phyloP scores from a whole-genome alignment of 805 yeast species.

The Kuraishia piskuri region DNA sequence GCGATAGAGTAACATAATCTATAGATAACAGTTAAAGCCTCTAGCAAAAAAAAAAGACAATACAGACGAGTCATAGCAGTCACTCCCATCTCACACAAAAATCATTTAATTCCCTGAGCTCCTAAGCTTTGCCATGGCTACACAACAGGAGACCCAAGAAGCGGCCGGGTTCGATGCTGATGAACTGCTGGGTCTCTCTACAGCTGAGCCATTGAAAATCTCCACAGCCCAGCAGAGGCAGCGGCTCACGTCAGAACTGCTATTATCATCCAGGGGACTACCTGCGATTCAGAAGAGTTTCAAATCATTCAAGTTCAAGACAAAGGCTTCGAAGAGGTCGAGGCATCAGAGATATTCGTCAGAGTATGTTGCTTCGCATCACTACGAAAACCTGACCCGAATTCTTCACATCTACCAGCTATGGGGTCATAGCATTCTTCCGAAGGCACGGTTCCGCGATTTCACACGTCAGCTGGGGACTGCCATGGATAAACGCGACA shows the following conservation, averaged over 20 bases:
- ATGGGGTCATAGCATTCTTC: slow-evolving; percentile 72
- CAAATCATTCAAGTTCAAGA: slow-evolving; percentile 23
- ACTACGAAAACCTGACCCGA: slow-evolving; percentile 37
- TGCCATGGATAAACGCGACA: slow-evolving; percentile 35
- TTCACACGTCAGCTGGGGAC: slow-evolving; percentile 46
- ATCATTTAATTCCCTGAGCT: too few species aligned
- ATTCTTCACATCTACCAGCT: slow-evolving; percentile 53
- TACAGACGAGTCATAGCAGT: too few species aligned
- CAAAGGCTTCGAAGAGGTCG: slow-evolving; percentile 9
- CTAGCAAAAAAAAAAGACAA: too few species aligned
- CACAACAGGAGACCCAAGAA: background rate
- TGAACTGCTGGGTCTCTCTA: background rate
- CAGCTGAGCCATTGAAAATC: slow-evolving; percentile 16
- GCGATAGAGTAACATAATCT: background rate
- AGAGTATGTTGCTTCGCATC: slow-evolving; percentile 31
- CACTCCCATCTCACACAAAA: background rate
- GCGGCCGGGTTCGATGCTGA: background rate
- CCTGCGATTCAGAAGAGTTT: slow-evolving; percentile 36
- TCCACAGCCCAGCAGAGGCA: slow-evolving; percentile 23
- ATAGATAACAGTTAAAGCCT: too few species aligned
- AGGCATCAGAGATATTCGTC: slow-evolving; percentile 11
- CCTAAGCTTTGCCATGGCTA: background rate
- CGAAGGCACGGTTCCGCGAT: slow-evolving; percentile 72
- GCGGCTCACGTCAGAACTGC: slow-evolving; percentile 36
- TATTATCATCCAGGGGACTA: slow-evolving; percentile 48